Base-by-base conservation (phyloP, 129 eudicot species). In the Arctium lappa region DNA sequence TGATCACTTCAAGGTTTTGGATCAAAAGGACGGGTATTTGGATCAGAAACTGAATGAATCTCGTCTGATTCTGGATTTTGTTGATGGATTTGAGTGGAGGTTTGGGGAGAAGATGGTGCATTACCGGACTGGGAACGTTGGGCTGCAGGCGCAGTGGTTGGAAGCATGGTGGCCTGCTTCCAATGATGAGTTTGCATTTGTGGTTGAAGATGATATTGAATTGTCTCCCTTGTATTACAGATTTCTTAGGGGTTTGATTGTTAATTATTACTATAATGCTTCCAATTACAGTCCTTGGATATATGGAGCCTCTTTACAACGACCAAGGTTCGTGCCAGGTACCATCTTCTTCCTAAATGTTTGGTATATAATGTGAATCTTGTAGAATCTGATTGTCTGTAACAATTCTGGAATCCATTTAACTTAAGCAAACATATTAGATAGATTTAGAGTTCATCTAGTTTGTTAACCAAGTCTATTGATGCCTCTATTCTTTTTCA, bases 311-410 rank as follows among this genome's bases (percentile, higher is more conserved):
- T 92, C 99, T 13, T 80, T 95, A 83, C 99, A 95, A 88, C 80
- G 99, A 79, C 94, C 99, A 32, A 90, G 99, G 86, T 95, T 95
- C 30, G 99, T 95, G 33, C 98, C 98, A 91, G 99, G 99, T 95
- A 92, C 75, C 70, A 50, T 60, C 33, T 77, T 31, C 34, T 82
- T 46, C 72, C 31, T 37, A 15, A n/a, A n/a, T 75, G 73, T 81
- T 75, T 60, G 18, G 8, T 77, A 10, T 33, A 12, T 22, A 22
- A 22, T 80, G 5, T 80, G 38, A 33, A 48, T 74, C 72, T 44
- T 48, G 70, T 68, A 76, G 12, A 42, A 56, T 44, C 40, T 31
- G 42, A 13, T 6, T 30, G 69, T 16, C 65, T 69, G 27, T 22
- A 22, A 22, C 27, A 22, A 22, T 18, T 32, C 16, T 63, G 33